phyloP scores from a whole-genome alignment of 2,329 filamentous ascomycete species.

The Zymoseptoria tritici region DNA sequence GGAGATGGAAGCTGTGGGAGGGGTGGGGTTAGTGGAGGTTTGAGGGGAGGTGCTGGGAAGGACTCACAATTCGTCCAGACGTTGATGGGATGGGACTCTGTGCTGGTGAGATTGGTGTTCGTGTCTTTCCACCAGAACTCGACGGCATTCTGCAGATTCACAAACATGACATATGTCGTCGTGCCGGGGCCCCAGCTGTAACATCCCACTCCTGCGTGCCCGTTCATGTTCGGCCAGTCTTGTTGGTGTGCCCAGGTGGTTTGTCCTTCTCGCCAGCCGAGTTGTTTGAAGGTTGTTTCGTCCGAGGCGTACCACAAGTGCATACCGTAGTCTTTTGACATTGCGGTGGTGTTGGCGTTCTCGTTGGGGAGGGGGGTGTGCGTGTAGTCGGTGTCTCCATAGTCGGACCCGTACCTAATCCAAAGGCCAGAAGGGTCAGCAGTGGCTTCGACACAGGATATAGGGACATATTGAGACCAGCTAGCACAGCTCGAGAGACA shows the following conservation, averaged over 20 bases:
- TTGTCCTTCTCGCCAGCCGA: slow-evolving; percentile 35
- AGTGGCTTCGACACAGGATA: too few relatives aligned
- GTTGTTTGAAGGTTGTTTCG: slow-evolving; percentile 34
- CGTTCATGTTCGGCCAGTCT: slow-evolving; percentile 34
- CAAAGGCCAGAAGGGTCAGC: too few relatives aligned
- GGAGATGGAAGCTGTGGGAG: slow-evolving; percentile 12
- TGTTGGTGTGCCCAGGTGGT: slow-evolving; percentile 32
- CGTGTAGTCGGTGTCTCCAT: slow-evolving; percentile 33
- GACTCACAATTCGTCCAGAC: slow-evolving; percentile 29
- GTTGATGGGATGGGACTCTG: slow-evolving; percentile 34
- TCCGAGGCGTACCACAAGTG: slow-evolving; percentile 40
- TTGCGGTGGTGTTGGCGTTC: slow-evolving; percentile 19
- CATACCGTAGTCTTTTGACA: slow-evolving; percentile 30
- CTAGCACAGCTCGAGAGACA: too few relatives aligned
- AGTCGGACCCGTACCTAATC: slow-evolving; percentile 14
- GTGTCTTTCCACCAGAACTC: slow-evolving; percentile 42
- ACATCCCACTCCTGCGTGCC: slow-evolving; percentile 39
- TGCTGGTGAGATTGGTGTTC: slow-evolving; percentile 27
- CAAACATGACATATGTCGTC: slow-evolving; percentile 38
- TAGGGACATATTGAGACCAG: too few relatives aligned
- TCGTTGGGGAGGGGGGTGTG: slow-evolving; percentile 31
- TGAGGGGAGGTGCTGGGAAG: neutral
- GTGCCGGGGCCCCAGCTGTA: slow-evolving; percentile 36
- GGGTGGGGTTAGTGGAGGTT: neutral
- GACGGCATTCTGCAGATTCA: slow-evolving; percentile 32